phyloP scores from a whole-genome alignment of 2,329 filamentous ascomycete genomes.

The Penicillium olsonii region DNA sequence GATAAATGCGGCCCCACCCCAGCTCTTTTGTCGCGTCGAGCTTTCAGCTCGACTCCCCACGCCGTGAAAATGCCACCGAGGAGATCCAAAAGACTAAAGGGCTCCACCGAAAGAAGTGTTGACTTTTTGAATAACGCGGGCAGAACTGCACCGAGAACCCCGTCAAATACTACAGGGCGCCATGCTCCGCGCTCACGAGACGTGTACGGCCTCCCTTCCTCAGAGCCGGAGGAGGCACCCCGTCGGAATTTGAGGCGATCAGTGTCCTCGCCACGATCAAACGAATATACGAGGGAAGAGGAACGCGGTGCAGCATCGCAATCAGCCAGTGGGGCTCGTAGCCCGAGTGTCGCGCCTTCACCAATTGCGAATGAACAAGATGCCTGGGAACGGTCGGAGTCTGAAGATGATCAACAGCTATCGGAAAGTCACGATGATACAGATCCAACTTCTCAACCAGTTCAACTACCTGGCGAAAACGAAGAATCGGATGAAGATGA shows the following conservation, averaged over 20 bases:
- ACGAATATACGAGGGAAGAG: background rate
- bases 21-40: conserved; percentile 7
- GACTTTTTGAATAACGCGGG: conserved; percentile 10
- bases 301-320: background rate
- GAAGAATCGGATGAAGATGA: background rate
- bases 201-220: conserved; percentile 13
- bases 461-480: too few species aligned
- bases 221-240: too few species aligned
- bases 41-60: background rate
- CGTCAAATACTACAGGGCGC: conserved; percentile 1
- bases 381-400: background rate
- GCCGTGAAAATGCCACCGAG: conserved; percentile 2
- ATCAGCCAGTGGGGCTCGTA: background rate
- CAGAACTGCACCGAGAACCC: background rate
- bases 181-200: conserved; percentile 2
- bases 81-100: conserved; percentile 2
- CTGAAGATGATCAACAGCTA: background rate
- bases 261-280: background rate
- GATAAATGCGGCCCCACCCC: conserved; percentile 4
- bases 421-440: background rate
- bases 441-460: too few species aligned
- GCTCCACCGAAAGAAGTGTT: conserved; percentile 6
- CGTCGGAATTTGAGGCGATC: conserved; percentile 1
- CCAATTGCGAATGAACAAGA: background rate
- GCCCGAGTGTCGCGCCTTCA: background rate